phyloP scores from a whole-genome alignment of 768 basidiomycete species.

The Xerocomellus dryophilus region DNA sequence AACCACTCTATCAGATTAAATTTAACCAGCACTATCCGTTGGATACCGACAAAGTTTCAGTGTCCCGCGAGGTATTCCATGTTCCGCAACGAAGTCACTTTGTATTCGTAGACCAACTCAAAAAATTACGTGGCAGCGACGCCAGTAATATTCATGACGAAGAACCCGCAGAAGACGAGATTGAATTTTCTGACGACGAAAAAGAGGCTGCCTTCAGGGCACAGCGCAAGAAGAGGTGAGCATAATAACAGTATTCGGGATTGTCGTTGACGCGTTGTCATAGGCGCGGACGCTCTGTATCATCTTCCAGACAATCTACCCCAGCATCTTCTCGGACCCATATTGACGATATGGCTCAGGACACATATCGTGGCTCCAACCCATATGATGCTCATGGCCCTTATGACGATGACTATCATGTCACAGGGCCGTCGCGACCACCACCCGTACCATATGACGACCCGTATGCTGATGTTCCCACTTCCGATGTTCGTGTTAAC shows the following conservation, averaged over 20 bases:
- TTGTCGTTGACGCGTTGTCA: conserved; percentile 1
- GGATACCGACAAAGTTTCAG: conserved; percentile 49
- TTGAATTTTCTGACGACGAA: conserved; percentile 96
- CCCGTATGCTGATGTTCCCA: conserved; percentile 59
- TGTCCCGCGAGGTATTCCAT: conserved; percentile 74
- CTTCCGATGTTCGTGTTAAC: conserved; percentile 17
- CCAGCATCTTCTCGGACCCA: conserved; percentile 52
- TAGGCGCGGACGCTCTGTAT: conserved; percentile 54
- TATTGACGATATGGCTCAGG: conserved; percentile 53
- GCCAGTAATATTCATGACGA: conserved; percentile 95
- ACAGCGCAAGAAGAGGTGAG: conserved; percentile 57
- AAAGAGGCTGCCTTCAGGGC: conserved; percentile 73
- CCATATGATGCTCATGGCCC: conserved; percentile 66
- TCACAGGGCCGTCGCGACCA: conserved; percentile 56
- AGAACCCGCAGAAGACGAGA: conserved; percentile 84
- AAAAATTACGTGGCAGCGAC: conserved; percentile 79
- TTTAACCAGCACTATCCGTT: conserved; percentile 68
- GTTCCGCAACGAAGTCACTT: conserved; percentile 77
- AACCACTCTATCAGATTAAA: conserved; percentile 86
- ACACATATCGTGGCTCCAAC: conserved; percentile 46
- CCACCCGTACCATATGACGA: conserved; percentile 76
- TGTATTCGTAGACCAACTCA: conserved; percentile 74
- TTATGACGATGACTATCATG: conserved; percentile 62
- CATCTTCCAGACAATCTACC: conserved; percentile 54
- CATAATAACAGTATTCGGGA: conserved; percentile 5